Base-by-base conservation (phyloP, 208 protist genomes). In the Crithidia acanthocephali region DNA sequence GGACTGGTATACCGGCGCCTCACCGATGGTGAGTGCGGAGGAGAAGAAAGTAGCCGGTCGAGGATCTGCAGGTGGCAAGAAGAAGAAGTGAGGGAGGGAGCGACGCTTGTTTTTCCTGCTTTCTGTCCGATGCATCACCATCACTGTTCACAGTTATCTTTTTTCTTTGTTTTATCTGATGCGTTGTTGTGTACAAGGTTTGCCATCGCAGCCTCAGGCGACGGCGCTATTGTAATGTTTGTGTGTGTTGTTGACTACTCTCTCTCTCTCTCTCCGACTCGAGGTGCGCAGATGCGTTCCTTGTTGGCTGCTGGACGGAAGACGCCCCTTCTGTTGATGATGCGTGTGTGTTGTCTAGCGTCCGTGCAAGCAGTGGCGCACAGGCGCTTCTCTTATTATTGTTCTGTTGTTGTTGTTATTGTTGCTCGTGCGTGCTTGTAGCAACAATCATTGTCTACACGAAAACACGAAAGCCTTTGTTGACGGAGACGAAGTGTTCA, bases 1-100 rank as follows among this genome's bases (percentile, higher is more conserved):
- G 0, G 79, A 80, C 22, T 95, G 90, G 90, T 95, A 93, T 64
- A 88, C 85, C 0, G 85, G 85, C 1, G 77, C 74, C 0, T 71
- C 74, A 6, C 74, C 74, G 11, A 25, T 73, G 27, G 18, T 79
- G 33, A 33, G 50, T 30, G 9, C 35, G 47, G 66, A 79, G 27
- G 80, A 82, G 40, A 60, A 68, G 37, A 37, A 30, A 25, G 9
- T 63, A 7, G 59, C 75, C 37, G 53, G 66, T 8, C 55, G 73
- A 11, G 30, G 61, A 2, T 47, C 60, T n/a, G 30, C n/a, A 8
- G 32, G 61, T n/a, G 50, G 51, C 4, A 47, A 44, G 55, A 16
- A 27, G 0, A 35, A 45, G n/a, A 35, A 61, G 22, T 65, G 40
- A 65, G 11, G 11, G 8, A 40, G 35, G 35, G 35, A 48, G 15